phyloP scores from a whole-genome alignment of 1,139 yeast genomes.

The Suhomyces anneliseae region DNA sequence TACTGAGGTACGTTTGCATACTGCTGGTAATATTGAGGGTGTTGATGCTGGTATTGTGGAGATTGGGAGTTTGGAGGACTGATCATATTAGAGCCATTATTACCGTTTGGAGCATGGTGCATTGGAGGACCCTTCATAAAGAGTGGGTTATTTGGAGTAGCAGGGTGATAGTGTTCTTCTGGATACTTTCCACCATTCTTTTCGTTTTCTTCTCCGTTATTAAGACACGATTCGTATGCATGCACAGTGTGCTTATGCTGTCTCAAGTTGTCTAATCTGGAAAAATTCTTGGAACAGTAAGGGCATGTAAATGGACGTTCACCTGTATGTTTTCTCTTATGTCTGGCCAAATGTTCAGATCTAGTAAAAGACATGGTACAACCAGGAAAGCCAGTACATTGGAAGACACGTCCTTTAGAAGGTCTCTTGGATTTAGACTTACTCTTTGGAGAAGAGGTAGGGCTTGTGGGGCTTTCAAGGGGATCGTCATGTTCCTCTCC shows the following conservation, averaged over 20 bases:
- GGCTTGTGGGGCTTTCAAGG: constrained; percentile 1
- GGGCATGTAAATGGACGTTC: constrained; percentile 92
- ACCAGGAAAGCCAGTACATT: constrained; percentile 83
- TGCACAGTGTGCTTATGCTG: constrained; percentile 95
- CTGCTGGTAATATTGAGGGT: constrained; percentile 7
- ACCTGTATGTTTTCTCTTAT: constrained; percentile 91
- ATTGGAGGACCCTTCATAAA: constrained; percentile 3
- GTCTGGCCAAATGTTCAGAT: constrained; percentile 89
- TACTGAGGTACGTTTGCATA: constrained; percentile 11
- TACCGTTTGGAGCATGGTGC: constrained; percentile 8
- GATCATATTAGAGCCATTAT: constrained; percentile 8
- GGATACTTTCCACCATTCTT: not conserved
- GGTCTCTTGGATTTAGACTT: constrained; percentile 32
- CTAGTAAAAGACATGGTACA: constrained; percentile 88
- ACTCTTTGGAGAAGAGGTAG: constrained; percentile 6
- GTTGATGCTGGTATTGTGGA: constrained; percentile 15
- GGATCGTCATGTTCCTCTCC: constrained; percentile 2
- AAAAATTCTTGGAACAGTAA: constrained; percentile 74
- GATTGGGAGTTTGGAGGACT: constrained; percentile 24
- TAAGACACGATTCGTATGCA: constrained; percentile 55
- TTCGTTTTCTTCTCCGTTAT: constrained; percentile 6
- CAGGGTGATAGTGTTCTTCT: constrained; percentile 8
- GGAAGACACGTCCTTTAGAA: constrained; percentile 66
- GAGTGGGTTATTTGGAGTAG: constrained; percentile 10
- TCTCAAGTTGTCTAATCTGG: constrained; percentile 82